Base-by-base conservation (phyloP, 371 early-diverging fungal species). In the Rhizomucor miehei region DNA sequence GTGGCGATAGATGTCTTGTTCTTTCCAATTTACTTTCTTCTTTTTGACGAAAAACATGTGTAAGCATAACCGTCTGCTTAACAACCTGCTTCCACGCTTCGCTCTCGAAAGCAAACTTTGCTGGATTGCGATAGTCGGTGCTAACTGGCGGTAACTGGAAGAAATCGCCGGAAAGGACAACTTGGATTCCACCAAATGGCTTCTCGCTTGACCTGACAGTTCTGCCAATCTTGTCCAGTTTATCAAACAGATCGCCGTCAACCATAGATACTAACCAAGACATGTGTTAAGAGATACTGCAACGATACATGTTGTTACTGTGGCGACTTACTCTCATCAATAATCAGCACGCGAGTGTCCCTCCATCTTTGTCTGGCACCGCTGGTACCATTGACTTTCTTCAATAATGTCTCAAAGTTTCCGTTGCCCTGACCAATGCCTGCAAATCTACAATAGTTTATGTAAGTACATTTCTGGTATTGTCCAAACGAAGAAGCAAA, bases 131-230 rank as follows among this genome's bases (percentile, higher is more conserved):
- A 5, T 57, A 45, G 2, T 67, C 54, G 0, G 51, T 60, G 1
- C 70, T 73, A 8, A 91, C 90, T 9, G 97, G 97, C 17, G 95
- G 97, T 23, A 97, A 69, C 63, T 95, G 95, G 74, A 89, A 89
- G 67, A 94, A 97, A 52, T 97, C 97, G 1, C 95, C 97, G 1
- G 89, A 85, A 20, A 92, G 56, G 34, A 95, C 53, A 59, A 88
- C 81, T 73, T 93, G 94, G 41, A 97, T 87, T 4, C 95, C 95
- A 20, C 97, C 97, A 76, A 95, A 95, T 0, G 92, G 92, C 36
- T 49, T 39, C 0, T 37, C 21, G 39, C 46, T 71, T 12, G 51
- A 51, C 19, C 87, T 74, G 2, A 92, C 36, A 1, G 11, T 49
- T 25, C 87, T 70, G 0, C 93, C 93, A 57, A 94, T 74, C 11